Percentiles rank a stretch among this genome's conserved stretches.
These are phyloP conservation scores for Apiospora aurea DNA, from an alignment of 2,329 filamentous ascomycete species.

Conservation along the genomic window DNA sequence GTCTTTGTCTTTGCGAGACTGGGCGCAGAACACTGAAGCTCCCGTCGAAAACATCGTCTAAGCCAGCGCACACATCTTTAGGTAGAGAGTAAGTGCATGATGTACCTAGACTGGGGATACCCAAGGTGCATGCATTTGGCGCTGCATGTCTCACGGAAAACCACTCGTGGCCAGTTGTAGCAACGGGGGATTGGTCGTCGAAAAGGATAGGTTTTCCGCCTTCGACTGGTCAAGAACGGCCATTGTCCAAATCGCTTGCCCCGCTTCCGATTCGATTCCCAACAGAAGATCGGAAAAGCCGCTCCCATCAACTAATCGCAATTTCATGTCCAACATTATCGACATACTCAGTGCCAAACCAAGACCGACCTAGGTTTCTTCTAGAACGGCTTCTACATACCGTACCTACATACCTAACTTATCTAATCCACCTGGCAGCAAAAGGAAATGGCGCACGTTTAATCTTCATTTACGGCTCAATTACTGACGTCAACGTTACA, in stretches of 20 bases:
- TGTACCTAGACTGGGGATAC: not conserved
- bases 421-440: no score
- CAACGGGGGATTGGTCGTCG: not conserved
- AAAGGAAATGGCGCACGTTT: no score
- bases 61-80: not conserved
- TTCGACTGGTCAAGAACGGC: constrained; percentile 3
- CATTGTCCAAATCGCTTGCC: not conserved
- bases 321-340: no score
- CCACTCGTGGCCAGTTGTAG: not conserved
- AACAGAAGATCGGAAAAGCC: not conserved
- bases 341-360: no score
- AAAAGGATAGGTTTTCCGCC: not conserved
- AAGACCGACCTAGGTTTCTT: no score
- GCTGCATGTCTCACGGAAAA: not conserved
- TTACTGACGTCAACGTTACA: not conserved
- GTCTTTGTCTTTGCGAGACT: constrained; percentile 10
- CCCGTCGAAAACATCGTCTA: not conserved
- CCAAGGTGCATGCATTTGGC: not conserved
- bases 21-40: not conserved
- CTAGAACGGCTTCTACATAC: no score
- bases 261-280: not conserved
- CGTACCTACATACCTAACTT: no score
- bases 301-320: not conserved
- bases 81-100: no score
- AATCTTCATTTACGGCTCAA: not conserved